phyloP scores from a whole-genome alignment of 2,329 filamentous ascomycete species.

The Blastomyces percursus region DNA sequence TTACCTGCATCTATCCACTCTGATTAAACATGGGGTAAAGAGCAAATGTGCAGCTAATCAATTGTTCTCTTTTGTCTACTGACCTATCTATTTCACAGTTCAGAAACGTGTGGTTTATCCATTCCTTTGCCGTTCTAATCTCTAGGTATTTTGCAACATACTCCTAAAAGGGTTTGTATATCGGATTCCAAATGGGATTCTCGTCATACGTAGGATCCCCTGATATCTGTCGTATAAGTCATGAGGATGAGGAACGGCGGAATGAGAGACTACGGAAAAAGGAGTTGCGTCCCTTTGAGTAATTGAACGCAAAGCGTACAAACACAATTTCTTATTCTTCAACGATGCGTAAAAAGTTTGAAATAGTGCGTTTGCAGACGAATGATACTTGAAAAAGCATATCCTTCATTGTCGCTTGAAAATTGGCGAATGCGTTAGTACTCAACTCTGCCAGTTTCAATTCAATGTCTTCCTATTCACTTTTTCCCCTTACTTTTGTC shows the following conservation, averaged over 20 bases:
- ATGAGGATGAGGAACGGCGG: no score
- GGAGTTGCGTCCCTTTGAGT: background rate
- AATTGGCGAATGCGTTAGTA: background rate
- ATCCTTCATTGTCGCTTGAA: background rate
- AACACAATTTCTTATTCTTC: background rate
- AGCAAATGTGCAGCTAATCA: no score
- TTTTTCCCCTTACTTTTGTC: background rate
- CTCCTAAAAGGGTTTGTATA: no score
- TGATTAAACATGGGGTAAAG: no score
- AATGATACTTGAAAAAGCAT: background rate
- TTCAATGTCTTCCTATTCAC: background rate
- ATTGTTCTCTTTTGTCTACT: background rate
- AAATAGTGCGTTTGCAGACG: background rate
- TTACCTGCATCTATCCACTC: no score
- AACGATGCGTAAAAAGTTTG: background rate
- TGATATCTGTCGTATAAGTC: no score
- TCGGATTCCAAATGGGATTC: no score
- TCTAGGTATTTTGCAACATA: background rate
- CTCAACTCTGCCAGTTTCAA: background rate
- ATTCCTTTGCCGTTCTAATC: background rate
- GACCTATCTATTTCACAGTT: background rate
- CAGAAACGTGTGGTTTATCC: background rate
- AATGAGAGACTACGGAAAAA: no score
- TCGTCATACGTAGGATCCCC: no score
- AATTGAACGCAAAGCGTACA: background rate